Percentiles rank a stretch among this genome's conserved stretches.
Evolutionary conservation across 2,329 filamentous ascomycete species (phyloP).

Genomic region (Nemania diffusa): DNA sequence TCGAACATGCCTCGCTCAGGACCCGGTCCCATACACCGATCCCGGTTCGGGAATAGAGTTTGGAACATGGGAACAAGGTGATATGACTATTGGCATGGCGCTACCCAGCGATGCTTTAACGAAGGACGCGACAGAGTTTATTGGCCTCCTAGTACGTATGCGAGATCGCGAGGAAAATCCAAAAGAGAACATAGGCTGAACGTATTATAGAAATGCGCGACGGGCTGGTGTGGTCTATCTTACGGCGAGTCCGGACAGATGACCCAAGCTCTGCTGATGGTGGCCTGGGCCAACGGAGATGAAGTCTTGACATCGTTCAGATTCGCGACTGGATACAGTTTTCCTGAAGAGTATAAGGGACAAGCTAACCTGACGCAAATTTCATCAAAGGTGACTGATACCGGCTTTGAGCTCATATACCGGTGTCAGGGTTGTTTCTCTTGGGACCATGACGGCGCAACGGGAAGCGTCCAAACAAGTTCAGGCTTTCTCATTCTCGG

Average conservation of each 20-base stretch:
- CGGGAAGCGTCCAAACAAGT: slow-evolving; percentile 57
- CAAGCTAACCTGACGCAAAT: slow-evolving; percentile 71
- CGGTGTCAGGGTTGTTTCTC: slow-evolving; percentile 68
- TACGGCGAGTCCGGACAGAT: slow-evolving; percentile 50
- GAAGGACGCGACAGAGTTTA: slow-evolving; percentile 46
- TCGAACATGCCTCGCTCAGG: slow-evolving; percentile 45
- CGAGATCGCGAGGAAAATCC: background rate
- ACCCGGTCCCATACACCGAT: slow-evolving; percentile 45
- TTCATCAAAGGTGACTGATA: slow-evolving; percentile 65
- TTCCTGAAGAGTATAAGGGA: slow-evolving; percentile 69
- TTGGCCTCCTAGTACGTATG: slow-evolving; percentile 47
- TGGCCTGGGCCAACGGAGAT: slow-evolving; percentile 66
- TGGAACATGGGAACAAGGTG: slow-evolving; percentile 45
- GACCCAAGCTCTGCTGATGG: slow-evolving; percentile 57
- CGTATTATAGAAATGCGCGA: slow-evolving; percentile 44
- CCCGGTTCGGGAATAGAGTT: slow-evolving; percentile 47
- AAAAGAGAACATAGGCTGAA: slow-evolving; percentile 24
- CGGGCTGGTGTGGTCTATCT: slow-evolving; percentile 49
- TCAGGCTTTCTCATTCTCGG: slow-evolving; percentile 61
- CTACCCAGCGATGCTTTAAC: slow-evolving; percentile 48
- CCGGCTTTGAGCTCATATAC: slow-evolving; percentile 71
- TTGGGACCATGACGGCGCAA: slow-evolving; percentile 63
- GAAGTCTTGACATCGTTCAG: slow-evolving; percentile 68
- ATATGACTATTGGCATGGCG: slow-evolving; percentile 45
- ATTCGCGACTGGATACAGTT: slow-evolving; percentile 67